Evolutionary conservation across 192 early-diverging fungal genomes (phyloP).

Genomic region (Podila epigama): DNA sequence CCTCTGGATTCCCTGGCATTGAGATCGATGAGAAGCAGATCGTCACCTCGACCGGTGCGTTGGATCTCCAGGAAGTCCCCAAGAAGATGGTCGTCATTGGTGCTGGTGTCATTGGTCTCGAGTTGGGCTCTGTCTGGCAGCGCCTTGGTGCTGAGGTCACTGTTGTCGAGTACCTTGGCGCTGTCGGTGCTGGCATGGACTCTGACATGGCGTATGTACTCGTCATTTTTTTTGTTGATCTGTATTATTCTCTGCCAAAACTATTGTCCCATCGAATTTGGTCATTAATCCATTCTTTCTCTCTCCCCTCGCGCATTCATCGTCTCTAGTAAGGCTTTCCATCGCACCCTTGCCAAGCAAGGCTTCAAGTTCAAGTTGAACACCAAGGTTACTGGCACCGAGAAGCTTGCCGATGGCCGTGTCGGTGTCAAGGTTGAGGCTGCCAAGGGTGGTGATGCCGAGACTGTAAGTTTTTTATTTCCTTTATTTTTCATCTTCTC

Average conservation of each 20-base stretch:
- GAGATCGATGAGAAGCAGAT: conserved; percentile 96
- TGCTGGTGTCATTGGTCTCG: conserved; percentile 98
- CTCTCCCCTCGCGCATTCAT: neutral
- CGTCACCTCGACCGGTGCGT: conserved; percentile 97
- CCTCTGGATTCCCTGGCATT: conserved; percentile 92
- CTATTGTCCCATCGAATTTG: neutral
- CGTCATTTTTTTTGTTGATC: neutral
- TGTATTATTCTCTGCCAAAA: neutral
- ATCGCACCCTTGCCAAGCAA: conserved; percentile 91
- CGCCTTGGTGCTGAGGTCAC: conserved; percentile 95
- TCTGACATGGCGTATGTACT: conserved; percentile 82
- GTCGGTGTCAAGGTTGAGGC: conserved; percentile 93
- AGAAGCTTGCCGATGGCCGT: conserved; percentile 83
- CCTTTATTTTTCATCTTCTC: too few species aligned
- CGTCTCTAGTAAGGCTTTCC: conserved; percentile 79
- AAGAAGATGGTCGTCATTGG: conserved; percentile 99
- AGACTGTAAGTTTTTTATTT: conserved; percentile 73
- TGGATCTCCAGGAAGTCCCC: conserved; percentile 92
- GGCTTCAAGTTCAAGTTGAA: conserved; percentile 98
- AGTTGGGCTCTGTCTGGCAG: conserved; percentile 98
- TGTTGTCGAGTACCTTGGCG: conserved; percentile 92
- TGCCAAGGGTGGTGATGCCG: conserved; percentile 79
- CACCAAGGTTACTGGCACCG: conserved; percentile 94
- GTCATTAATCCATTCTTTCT: neutral
- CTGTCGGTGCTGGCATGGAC: conserved; percentile 98